Evolutionary conservation across 257 asterid species (phyloP), one percentile per base, ranked within the genome.

Genomic region (Verbena officinalis): DNA sequence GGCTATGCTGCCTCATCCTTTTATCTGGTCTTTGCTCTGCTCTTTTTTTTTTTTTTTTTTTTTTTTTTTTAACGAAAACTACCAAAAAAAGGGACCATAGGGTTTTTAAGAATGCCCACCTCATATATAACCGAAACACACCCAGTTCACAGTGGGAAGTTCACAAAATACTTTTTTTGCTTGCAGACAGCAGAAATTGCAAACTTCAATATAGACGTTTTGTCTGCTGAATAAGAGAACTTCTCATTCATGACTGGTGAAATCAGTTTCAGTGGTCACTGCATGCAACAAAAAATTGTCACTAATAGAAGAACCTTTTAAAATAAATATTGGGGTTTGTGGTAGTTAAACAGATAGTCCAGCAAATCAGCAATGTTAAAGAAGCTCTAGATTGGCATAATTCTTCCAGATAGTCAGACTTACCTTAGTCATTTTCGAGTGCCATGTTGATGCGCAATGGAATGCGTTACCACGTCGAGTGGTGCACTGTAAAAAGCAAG

Each of bases 401-500:
- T 13, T 10, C 15, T 1, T 4, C 36, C 36, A 4, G n/a, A 21
- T 12, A 51, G 20, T 12, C 12, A 16, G 1, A 7, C 22, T n/a
- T n/a, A 44, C 51, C 51, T 2, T 8, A 11, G 14, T 24, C 33
- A 23, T 24, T 53, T 53, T 24, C 10, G 9, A 20, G 58, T 52
- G 16, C 24, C 38, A 52, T 48, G 19, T 16, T 15, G 16, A 15
- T 57, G 43, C 7, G 7, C 30, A 6, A n/a, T n/a, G 17, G 7
- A 56, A 9, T 0, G 62, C 3, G 27, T 56, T 36, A 15, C 30
- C 30, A 13, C n/a, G 36, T 27, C n/a, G 33, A 24, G 21, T 40
- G 6, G 65, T 54, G 52, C 38, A 39, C n/a, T 40, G 61, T 55
- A 31, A 30, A 31, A 11, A 15, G n/a, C 44, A 55, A 36, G 40